These are phyloP conservation scores for Agrostemma githago DNA, from an alignment of 148 eudicot genomes.

Conservation along the genomic window DNA sequence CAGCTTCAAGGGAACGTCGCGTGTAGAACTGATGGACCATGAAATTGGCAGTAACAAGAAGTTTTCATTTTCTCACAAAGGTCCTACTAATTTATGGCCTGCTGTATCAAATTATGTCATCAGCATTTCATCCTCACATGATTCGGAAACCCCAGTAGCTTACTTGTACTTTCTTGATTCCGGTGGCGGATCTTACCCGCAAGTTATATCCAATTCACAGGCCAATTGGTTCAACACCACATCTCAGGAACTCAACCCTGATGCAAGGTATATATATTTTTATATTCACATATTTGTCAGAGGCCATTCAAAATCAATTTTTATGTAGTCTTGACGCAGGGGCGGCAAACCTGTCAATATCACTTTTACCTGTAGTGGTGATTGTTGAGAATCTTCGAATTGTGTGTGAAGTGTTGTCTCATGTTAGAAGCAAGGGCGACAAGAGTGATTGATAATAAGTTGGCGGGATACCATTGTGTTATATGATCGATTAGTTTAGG, in stretches of 20 bases:
- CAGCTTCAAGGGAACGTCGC: conserved; percentile 62
- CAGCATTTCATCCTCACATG: conserved; percentile 44
- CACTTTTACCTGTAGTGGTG: too few species aligned
- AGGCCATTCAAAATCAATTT: too few species aligned
- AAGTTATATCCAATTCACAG: conserved; percentile 72
- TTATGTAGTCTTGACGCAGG: too few species aligned
- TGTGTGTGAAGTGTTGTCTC: too few species aligned
- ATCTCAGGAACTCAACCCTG: conserved; percentile 61
- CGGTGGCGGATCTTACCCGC: conserved; percentile 96
- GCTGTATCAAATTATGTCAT: conserved; percentile 76
- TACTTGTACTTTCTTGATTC: conserved; percentile 84
- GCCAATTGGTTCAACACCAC: conserved; percentile 62
- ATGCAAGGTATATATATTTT: conserved; percentile 43
- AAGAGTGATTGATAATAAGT: too few species aligned
- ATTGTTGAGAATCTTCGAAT: too few species aligned
- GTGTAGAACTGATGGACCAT: conserved; percentile 52
- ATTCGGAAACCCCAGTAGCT: conserved; percentile 41
- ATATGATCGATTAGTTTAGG: too few species aligned
- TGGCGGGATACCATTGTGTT: too few species aligned
- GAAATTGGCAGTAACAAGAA: conserved; percentile 40
- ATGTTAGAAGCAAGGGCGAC: too few species aligned
- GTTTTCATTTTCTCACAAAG: conserved; percentile 48
- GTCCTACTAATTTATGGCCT: conserved; percentile 77
- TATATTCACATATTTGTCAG: background rate
- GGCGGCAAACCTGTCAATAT: too few species aligned